Conservation (phyloP, 768 basidiomycete species). For the Amanita polypyramis region DNA sequence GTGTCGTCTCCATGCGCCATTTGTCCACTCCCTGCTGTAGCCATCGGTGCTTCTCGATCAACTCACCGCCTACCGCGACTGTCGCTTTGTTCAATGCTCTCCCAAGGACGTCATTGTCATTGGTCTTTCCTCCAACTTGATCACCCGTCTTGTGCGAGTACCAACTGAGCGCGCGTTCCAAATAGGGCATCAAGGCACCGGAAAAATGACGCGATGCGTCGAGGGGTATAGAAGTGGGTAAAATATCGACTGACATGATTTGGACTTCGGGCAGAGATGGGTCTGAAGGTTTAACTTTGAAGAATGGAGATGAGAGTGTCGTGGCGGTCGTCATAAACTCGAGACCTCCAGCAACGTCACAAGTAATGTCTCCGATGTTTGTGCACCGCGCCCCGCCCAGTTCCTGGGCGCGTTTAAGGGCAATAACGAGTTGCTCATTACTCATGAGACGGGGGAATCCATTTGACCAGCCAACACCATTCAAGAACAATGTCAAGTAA, state of each 20-base stretch:
- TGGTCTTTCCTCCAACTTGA: conserved; percentile 2
- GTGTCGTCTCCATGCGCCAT: conserved; percentile 15
- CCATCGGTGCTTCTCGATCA: conserved; percentile 48
- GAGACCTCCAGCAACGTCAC: conserved; percentile 84
- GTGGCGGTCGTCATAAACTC: conserved; percentile 73
- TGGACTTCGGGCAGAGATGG: conserved; percentile 45
- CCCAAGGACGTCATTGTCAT: conserved; percentile 16
- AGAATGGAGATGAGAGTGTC: conserved; percentile 71
- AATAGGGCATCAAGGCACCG: conserved; percentile 51
- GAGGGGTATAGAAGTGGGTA: conserved; percentile 74
- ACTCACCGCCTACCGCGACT: conserved; percentile 47
- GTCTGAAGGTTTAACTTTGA: conserved; percentile 33
- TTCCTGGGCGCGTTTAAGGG: conserved; percentile 36
- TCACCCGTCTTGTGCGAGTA: conserved; percentile 17
- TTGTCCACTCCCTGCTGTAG: conserved; percentile 39
- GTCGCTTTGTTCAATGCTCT: conserved; percentile 60
- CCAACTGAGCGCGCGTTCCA: conserved; percentile 41
- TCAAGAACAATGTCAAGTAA: conserved; percentile 74
- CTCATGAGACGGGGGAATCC: conserved; percentile 74
- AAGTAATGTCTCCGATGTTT: conserved; percentile 81
- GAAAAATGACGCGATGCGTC: conserved; percentile 80
- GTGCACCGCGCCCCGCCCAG: conserved; percentile 49
- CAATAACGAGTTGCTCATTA: conserved; percentile 44
- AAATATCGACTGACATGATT: conserved; percentile 87
- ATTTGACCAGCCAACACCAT: conserved; percentile 79